Base-by-base conservation (phyloP, 768 basidiomycete species). In the Suillus subluteus region DNA sequence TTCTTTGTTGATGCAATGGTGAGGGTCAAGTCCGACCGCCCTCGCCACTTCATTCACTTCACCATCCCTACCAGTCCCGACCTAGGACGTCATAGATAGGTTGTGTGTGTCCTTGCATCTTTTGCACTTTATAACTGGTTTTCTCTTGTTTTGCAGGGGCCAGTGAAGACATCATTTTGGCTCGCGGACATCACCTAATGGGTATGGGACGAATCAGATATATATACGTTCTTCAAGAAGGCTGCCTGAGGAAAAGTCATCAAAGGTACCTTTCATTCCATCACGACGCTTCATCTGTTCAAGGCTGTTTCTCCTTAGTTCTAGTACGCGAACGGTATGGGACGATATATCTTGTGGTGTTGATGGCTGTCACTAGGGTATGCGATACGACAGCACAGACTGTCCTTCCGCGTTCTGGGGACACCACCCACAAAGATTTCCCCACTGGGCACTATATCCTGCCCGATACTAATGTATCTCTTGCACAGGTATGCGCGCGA, bases 171-270 rank as follows among this genome's bases (percentile, higher is more conserved):
- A n/a, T n/a, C n/a, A n/a, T n/a, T n/a, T n/a, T n/a, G n/a, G n/a
- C n/a, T n/a, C n/a, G n/a, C n/a, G n/a, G n/a, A n/a, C n/a, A n/a
- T n/a, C n/a, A n/a, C n/a, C n/a, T n/a, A n/a, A n/a, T n/a, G n/a
- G n/a, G n/a, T n/a, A n/a, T n/a, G n/a, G n/a, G n/a, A n/a, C n/a
- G n/a, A n/a, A n/a, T n/a, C n/a, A n/a, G n/a, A n/a, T n/a, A n/a
- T n/a, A n/a, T n/a, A n/a, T n/a, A 97, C 95, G 75, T 99, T 96
- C 79, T 92, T 96, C 84, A 97, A 94, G 79, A 99, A 99, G 80
- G 98, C 98, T 0, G 91, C 93, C 0, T 82, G 88, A 71, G 98
- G 98, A 18, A 96, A 96, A 74, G 94, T 99, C 23, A 87, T 96
- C 73, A 98, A 96, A 82, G 91, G 96, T 95, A 58, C 54, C 82